Evolutionary conservation across 2,329 filamentous ascomycete genomes (phyloP), one percentile per base, ranked within the genome.

Genomic region (Metarhizium anisopliae): DNA sequence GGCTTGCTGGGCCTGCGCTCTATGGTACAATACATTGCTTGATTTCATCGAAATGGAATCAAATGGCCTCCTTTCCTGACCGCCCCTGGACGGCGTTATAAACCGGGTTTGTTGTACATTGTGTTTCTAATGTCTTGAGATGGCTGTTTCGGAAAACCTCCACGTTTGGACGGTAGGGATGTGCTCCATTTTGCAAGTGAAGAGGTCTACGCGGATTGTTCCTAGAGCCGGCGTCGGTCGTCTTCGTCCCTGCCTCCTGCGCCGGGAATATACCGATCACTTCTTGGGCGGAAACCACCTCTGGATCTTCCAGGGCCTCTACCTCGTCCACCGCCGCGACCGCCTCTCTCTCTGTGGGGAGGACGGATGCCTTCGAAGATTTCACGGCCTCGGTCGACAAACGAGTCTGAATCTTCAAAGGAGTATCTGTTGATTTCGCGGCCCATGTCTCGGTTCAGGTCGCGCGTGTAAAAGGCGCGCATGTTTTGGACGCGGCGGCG

Each of bases 341-440:
- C 55, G 63, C 70, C 64, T 11, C 68, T 63, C 62, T 82, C 78
- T 10, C 79, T 72, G 58, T 81, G 77, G 1, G 83, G 82, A 29
- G 81, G 82, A 29, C 83, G 74, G 58, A 86, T 84, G 16, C 82
- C 83, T 51, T 82, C 72, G 64, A 86, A 86, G 42, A 85, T 83
- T 67, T 91, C 88, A 16, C 82, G 82, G 14, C 87, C 88, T 54
- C 85, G 78, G 67, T 91, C 87, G 49, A 91, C 86, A 54, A 91
- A 83, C 6, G 70, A 65, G 58, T 85, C 82, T 1, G 76, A 78
- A 55, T 84, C 74, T 67, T 90, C 86, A 62, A 91, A 91, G 0
- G 85, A 86, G 67, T 89, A 90, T 36, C 87, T 78, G 66, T 88
- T 84, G 70, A 82, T 82, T 53, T 77, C 71, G 58, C 74, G 67